Evolutionary conservation across 192 early-diverging fungal species (phyloP).

Genomic region (Coemansia sp.): DNA sequence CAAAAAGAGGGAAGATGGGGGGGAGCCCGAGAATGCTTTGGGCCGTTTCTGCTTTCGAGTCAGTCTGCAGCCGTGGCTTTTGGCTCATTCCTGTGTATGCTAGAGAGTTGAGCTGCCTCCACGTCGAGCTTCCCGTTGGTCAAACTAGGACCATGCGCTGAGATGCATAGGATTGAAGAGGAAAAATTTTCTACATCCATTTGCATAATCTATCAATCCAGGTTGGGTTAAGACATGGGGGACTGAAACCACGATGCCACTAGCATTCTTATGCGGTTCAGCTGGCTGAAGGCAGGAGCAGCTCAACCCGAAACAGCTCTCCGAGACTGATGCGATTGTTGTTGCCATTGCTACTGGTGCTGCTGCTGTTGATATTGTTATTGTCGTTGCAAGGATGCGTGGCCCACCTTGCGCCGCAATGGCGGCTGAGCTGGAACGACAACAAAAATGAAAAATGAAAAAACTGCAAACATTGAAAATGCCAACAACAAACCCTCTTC

Average conservation of each 20-base stretch:
- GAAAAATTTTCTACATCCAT: background rate
- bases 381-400: no score
- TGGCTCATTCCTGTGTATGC: background rate
- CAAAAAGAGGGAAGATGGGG: background rate
- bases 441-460: background rate
- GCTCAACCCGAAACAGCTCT: no score
- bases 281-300: no score
- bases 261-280: no score
- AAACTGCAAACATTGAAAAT: no score
- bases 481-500: no score
- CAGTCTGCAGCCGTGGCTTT: background rate
- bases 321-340: no score
- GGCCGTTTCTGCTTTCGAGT: background rate
- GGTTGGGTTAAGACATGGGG: background rate
- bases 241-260: no score
- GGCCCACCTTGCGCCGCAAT: background rate
- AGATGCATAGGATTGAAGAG: background rate
- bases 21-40: background rate
- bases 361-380: no score
- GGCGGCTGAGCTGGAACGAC: constrained; percentile 1
- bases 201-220: background rate
- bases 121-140: background rate
- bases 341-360: no score
- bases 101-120: background rate
- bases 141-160: no score